These are phyloP conservation scores for Letharia lupina DNA, from an alignment of 495 filamentous ascomycete genomes.

Conservation along the genomic window DNA sequence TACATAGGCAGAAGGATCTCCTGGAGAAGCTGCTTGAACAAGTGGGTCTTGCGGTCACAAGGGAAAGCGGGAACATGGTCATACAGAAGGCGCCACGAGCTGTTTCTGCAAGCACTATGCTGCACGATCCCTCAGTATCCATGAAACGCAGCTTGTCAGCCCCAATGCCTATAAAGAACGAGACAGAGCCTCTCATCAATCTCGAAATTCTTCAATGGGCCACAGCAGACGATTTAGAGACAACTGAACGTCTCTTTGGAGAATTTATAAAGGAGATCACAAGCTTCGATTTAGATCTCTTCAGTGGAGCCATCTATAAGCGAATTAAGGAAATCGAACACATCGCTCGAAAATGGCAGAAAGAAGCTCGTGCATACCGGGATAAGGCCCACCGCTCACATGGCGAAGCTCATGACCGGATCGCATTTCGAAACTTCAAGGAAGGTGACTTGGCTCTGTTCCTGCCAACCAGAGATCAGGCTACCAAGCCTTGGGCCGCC, in stretches of 20 bases:
- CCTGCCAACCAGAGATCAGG: constrained; percentile 87
- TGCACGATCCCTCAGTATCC: constrained; percentile 51
- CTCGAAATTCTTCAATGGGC: constrained; percentile 70
- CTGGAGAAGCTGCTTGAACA: constrained; percentile 71
- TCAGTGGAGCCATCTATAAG: constrained; percentile 72
- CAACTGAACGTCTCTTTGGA: constrained; percentile 61
- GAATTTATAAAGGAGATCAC: constrained; percentile 60
- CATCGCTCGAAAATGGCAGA: constrained; percentile 81
- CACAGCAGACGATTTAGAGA: constrained; percentile 52
- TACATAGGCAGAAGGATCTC: constrained; percentile 70
- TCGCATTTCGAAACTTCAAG: constrained; percentile 94
- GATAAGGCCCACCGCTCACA: constrained; percentile 80
- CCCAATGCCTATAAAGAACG: constrained; percentile 29
- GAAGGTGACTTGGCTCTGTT: constrained; percentile 94
- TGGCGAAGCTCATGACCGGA: constrained; percentile 88
- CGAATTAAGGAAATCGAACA: constrained; percentile 84
- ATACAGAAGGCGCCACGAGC: constrained; percentile 68
- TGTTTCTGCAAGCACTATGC: constrained; percentile 53
- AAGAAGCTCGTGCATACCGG: constrained; percentile 75
- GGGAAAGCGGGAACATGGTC: constrained; percentile 62
- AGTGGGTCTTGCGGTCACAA: constrained; percentile 70
- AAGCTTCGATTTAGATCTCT: constrained; percentile 71
- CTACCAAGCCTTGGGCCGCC: constrained; percentile 90
- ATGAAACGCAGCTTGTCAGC: constrained; percentile 31
- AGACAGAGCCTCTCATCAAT: constrained; percentile 42